phyloP scores from a whole-genome alignment of 768 basidiomycete species.

The Suillus sp. region DNA sequence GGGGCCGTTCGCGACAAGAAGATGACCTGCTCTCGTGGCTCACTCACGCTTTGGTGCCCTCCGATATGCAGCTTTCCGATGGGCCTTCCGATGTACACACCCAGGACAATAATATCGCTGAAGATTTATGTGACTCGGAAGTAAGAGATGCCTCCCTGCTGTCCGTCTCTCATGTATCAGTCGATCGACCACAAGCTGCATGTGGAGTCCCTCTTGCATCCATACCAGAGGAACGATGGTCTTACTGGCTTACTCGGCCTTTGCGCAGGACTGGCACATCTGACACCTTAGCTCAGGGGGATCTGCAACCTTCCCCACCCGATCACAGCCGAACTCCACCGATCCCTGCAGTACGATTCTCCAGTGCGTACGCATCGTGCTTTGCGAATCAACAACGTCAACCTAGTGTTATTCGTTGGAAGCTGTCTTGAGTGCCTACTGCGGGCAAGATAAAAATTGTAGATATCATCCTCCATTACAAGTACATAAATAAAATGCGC shows the following conservation, averaged over 20 bases:
- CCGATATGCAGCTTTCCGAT: neutral
- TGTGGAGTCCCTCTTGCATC: neutral
- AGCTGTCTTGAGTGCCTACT: neutral
- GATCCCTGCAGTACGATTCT: neutral
- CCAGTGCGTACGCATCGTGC: conserved; percentile 5
- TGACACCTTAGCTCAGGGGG: neutral
- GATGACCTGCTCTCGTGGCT: conserved; percentile 5
- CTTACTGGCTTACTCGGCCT: conserved; percentile 14
- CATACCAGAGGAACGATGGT: neutral
- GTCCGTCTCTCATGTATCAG: neutral
- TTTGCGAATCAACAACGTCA: conserved; percentile 6
- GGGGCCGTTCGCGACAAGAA: conserved; percentile 6
- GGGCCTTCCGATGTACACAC: neutral
- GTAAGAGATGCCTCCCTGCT: too few relatives aligned
- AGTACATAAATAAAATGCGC: neutral
- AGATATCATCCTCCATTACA: neutral
- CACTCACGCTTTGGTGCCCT: conserved; percentile 1
- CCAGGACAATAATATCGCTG: neutral
- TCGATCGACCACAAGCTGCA: neutral
- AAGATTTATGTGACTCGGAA: too few relatives aligned
- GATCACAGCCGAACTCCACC: neutral
- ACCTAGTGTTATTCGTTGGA: conserved; percentile 16
- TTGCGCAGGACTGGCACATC: conserved; percentile 3
- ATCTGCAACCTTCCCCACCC: neutral
- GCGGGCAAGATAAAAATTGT: neutral